Percentiles rank a stretch among this genome's conserved stretches.
These are phyloP conservation scores for Ogataea saltuana DNA, from an alignment of 805 yeast genomes.

Conservation along the genomic window DNA sequence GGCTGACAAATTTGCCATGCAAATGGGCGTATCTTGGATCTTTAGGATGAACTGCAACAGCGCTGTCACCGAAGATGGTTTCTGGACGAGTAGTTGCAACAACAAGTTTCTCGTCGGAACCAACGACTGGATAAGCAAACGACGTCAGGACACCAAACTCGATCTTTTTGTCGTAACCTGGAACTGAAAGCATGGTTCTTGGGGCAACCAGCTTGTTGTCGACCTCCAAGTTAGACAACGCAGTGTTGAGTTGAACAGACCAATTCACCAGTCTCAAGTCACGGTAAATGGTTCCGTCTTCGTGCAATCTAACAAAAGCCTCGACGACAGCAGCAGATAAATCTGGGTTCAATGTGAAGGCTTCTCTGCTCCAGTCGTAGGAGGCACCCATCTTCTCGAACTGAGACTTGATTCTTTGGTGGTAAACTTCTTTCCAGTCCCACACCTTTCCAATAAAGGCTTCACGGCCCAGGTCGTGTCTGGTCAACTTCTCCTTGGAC, in stretches of 20 bases:
- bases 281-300: slow-evolving; percentile 94
- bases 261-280: slow-evolving; percentile 93
- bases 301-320: slow-evolving; percentile 88
- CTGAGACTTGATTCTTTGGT: slow-evolving; percentile 79
- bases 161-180: slow-evolving; percentile 84
- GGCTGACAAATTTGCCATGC: slow-evolving; percentile 89
- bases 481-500: slow-evolving; percentile 83
- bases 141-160: slow-evolving; percentile 98
- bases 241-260: slow-evolving; percentile 93
- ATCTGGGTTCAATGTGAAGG: slow-evolving; percentile 84
- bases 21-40: slow-evolving; percentile 90
- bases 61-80: slow-evolving; percentile 97
- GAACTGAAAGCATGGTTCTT: slow-evolving; percentile 76
- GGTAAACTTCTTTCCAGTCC: slow-evolving; percentile 98
- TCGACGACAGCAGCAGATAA: slow-evolving; percentile 80
- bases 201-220: slow-evolving; percentile 89
- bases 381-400: slow-evolving; percentile 91
- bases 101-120: slow-evolving; percentile 78
- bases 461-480: slow-evolving; percentile 96
- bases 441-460: slow-evolving; percentile 84
- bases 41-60: slow-evolving; percentile 95
- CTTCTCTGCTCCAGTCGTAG: slow-evolving; percentile 94
- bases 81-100: slow-evolving; percentile 99
- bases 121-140: slow-evolving; percentile 86
- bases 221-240: slow-evolving; percentile 93